Evolutionary conservation across 1,284 basidiomycete species (phyloP), one percentile per base, ranked within the genome.

Genomic region (Xerocomus nothofagi): DNA sequence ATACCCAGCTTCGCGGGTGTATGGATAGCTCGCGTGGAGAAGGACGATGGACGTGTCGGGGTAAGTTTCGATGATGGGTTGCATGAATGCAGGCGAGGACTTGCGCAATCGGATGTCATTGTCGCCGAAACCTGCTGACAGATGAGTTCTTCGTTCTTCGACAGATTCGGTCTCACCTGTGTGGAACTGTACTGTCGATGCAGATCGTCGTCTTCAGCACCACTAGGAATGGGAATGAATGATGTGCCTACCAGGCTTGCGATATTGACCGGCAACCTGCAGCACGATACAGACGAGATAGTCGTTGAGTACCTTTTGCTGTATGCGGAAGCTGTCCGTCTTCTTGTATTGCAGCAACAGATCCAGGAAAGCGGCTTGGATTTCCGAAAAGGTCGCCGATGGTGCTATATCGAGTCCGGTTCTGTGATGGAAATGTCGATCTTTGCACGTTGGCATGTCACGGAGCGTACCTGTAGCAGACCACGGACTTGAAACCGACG

Each of bases 11-110:
- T 91, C 86, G 41, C 81, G 77, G 3, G 81, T 85, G 64, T 77
- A 88, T 0, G 88, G 88, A 58, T 90, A 91, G 23, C 81, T 77
- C 2, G 84, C 76, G 60, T 90, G 88, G 1, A 91, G 73, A 12
- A 91, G 74, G 15, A 91, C 79, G 52, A 91, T 75, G 6, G 68
- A 73, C 2, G 83, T 78, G 4, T 76, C 46, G 1, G 84, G 81
- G 56, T 76, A 82, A 1, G 77, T 78, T 54, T 79, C 78, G 63
- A 90, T 84, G 48, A 87, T 63, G 1, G 80, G 73, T 57, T 90
- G 87, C 59, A 91, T 69, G 43, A 79, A 74, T 7, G 85, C 72
- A 1, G 88, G 86, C 2, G 82, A 84, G 0, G 84, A 74, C 6
- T 71, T 73, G 14, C 69, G 57, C 23, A 89, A 71, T n/a, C 66